Conservation (phyloP, 192 early-diverging fungal genomes). For the Gryganskiella cystojenkinii region DNA sequence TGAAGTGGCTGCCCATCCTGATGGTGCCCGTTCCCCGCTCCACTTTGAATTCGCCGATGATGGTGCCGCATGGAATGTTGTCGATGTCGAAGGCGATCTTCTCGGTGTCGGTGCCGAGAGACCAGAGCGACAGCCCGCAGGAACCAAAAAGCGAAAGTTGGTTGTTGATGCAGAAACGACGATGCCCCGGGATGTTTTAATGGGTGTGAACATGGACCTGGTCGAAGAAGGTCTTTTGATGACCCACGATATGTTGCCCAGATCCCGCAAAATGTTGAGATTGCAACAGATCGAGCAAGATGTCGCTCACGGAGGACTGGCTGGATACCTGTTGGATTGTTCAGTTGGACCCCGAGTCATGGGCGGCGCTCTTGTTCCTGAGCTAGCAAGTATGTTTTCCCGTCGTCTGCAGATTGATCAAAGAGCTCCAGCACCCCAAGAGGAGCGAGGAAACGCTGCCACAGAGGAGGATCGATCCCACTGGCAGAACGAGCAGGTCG, state of each 20-base stretch:
- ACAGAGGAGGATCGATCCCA: constrained; percentile 43
- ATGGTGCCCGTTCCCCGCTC: constrained; percentile 60
- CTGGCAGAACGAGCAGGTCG: constrained; percentile 54
- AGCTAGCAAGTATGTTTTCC: constrained; percentile 51
- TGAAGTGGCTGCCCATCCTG: constrained; percentile 52
- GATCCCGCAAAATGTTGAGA: constrained; percentile 45
- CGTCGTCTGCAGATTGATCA: constrained; percentile 45
- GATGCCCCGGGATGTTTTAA: constrained; percentile 59
- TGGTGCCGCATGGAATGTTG: no score
- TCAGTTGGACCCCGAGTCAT: constrained; percentile 37
- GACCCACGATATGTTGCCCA: constrained; percentile 45
- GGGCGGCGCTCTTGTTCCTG: constrained; percentile 42
- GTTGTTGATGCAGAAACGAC: constrained; percentile 77
- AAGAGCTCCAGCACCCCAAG: background rate
- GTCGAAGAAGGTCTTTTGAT: constrained; percentile 47
- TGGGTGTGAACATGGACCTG: constrained; percentile 54
- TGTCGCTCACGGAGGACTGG: constrained; percentile 40
- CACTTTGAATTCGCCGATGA: constrained; percentile 67
- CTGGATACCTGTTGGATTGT: constrained; percentile 43
- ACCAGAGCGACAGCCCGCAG: constrained; percentile 15
- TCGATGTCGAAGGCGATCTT: constrained; percentile 51
- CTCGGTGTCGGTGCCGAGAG: constrained; percentile 28
- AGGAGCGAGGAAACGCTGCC: constrained; percentile 8
- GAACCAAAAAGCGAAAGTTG: constrained; percentile 64
- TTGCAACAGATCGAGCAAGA: constrained; percentile 49